Evolutionary conservation across 2,329 filamentous ascomycete genomes (phyloP).

Genomic region (Rutstroemia sydowiana): DNA sequence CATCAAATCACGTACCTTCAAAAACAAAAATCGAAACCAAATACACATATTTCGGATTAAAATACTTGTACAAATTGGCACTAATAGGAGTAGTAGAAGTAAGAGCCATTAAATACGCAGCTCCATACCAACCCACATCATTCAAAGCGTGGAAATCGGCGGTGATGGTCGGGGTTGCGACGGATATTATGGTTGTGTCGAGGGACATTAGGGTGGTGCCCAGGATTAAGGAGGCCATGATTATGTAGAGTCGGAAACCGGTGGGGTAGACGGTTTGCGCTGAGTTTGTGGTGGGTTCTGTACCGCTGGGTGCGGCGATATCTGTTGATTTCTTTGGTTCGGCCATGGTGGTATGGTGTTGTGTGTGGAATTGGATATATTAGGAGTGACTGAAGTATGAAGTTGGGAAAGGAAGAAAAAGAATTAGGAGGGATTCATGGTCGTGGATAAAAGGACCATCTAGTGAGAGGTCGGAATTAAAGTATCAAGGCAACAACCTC

Average conservation of each 20-base stretch:
- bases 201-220: not conserved
- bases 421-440: not conserved
- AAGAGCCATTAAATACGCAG: not conserved
- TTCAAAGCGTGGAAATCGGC: conserved; percentile 41
- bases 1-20: too few species aligned
- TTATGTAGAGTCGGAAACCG: not conserved
- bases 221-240: not conserved
- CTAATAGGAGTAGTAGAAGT: not conserved
- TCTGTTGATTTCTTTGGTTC: not conserved
- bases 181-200: not conserved
- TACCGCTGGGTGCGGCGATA: not conserved
- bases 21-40: not conserved
- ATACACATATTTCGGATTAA: not conserved
- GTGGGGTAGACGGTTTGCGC: not conserved
- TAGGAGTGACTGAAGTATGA: not conserved
- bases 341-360: not conserved
- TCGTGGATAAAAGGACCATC: not conserved
- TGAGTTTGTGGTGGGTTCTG: too few species aligned
- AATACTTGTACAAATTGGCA: not conserved
- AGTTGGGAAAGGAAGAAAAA: not conserved
- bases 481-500: too few species aligned
- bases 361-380: not conserved
- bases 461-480: too few species aligned
- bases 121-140: conserved; percentile 38
- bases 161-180: conserved; percentile 44